phyloP scores from a whole-genome alignment of 352 stramenopile genomes.

The Pythium aquatile region DNA sequence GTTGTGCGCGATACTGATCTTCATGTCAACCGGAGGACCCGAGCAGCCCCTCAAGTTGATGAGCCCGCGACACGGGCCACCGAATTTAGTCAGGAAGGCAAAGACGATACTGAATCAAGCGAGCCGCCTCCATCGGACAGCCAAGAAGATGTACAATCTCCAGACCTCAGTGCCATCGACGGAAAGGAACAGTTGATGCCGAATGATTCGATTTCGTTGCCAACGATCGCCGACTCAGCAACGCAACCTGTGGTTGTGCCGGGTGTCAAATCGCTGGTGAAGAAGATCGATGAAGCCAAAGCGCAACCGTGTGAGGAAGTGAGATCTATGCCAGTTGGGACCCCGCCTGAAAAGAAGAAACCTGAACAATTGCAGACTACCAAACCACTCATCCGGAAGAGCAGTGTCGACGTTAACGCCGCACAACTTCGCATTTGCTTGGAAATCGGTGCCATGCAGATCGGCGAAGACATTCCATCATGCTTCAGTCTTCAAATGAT shows the following conservation, averaged over 20 bases:
- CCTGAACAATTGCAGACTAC: neutral
- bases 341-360: slow-evolving; percentile 1
- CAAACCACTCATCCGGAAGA: slow-evolving; percentile 1
- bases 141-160: neutral
- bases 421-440: slow-evolving; percentile 17
- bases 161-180: neutral
- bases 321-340: neutral
- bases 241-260: neutral
- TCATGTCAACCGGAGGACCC: slow-evolving; percentile 2
- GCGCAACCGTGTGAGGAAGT: neutral
- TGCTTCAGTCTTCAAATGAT: slow-evolving; percentile 25
- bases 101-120: neutral
- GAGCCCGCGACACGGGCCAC: neutral
- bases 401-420: slow-evolving; percentile 6
- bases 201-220: neutral
- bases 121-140: neutral
- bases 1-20: neutral
- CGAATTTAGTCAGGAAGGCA: neutral
- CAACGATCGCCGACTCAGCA: neutral
- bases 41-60: neutral
- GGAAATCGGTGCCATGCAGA: slow-evolving; percentile 1
- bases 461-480: slow-evolving; percentile 4
- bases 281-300: neutral
- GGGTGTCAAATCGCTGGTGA: neutral
- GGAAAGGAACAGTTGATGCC: neutral